Conservation (phyloP, 2,329 filamentous ascomycete species). For the Xylaria sp. region DNA sequence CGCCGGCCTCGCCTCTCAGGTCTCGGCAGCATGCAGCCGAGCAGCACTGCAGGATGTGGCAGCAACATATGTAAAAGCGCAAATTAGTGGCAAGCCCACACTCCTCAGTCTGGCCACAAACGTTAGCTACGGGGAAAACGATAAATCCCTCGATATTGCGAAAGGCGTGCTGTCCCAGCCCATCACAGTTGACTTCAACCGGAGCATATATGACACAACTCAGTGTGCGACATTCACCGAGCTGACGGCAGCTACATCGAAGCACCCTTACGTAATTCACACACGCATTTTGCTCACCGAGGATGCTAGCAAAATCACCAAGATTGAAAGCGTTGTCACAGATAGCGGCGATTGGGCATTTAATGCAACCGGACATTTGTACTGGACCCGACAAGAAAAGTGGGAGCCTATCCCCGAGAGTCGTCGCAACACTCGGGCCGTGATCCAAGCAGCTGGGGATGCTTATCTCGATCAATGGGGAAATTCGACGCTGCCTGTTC, state of each 20-base stretch:
- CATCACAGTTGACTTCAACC: conserved; percentile 44
- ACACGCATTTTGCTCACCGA: conserved; percentile 39
- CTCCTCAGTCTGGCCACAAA: conserved; percentile 26
- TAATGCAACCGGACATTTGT: conserved; percentile 38
- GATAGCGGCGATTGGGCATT: conserved; percentile 43
- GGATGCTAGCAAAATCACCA: conserved; percentile 33
- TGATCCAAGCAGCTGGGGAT: conserved; percentile 41
- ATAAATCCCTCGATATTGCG: conserved; percentile 33
- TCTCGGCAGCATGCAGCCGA: conserved; percentile 33
- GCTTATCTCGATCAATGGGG: conserved; percentile 41
- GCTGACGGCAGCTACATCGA: conserved; percentile 43
- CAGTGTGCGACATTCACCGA: conserved; percentile 51
- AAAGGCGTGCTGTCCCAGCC: conserved; percentile 38
- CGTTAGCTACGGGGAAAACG: conserved; percentile 43
- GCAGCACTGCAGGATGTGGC: conserved; percentile 32
- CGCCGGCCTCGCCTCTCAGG: conserved; percentile 28
- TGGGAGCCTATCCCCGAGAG: conserved; percentile 41
- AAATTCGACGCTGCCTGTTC: conserved; percentile 34
- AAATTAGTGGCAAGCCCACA: conserved; percentile 30
- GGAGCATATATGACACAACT: conserved; percentile 44
- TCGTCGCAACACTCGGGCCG: conserved; percentile 36
- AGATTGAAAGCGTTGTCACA: conserved; percentile 39
- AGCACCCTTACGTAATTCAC: conserved; percentile 43
- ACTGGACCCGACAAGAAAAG: conserved; percentile 38
- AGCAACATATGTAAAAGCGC: conserved; percentile 35